phyloP scores from a whole-genome alignment of 225 moss, liverwort and hornwort genomes.

The Takakia lepidozioides region DNA sequence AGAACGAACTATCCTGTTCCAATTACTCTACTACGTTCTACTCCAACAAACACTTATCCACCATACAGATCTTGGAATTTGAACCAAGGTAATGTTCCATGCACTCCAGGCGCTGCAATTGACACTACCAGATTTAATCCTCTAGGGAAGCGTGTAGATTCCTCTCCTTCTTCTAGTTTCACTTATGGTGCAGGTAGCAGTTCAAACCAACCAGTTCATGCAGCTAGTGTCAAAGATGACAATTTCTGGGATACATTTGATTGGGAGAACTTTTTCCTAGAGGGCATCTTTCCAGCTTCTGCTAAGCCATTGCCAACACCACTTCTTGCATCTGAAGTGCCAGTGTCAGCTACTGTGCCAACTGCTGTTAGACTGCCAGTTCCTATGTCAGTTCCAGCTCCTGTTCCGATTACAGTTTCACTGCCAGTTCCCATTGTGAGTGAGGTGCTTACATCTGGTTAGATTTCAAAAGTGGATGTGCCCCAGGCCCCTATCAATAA shows the following conservation, averaged over 20 bases:
- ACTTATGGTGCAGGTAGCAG: too few species aligned
- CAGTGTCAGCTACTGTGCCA: neutral
- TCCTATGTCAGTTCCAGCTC: neutral
- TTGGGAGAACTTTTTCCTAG: neutral
- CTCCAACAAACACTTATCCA: neutral
- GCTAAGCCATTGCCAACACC: neutral
- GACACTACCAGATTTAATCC: too few species aligned
- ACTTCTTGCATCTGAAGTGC: neutral
- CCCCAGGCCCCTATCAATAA: too few species aligned
- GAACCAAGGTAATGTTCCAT: neutral
- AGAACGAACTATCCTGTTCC: neutral
- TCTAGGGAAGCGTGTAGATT: neutral
- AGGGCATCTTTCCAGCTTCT: neutral
- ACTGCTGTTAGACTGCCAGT: neutral
- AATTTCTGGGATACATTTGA: neutral
- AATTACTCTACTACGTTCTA: neutral
- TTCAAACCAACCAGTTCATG: too few species aligned
- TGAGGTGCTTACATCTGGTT: too few species aligned
- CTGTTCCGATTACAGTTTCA: too few species aligned
- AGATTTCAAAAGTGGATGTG: too few species aligned
- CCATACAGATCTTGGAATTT: neutral
- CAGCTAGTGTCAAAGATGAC: too few species aligned
- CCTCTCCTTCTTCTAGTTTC: neutral
- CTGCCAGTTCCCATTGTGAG: too few species aligned
- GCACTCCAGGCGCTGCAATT: too few species aligned